Base-by-base conservation (phyloP, 352 stramenopile species). In the Phytophthora vignae region DNA sequence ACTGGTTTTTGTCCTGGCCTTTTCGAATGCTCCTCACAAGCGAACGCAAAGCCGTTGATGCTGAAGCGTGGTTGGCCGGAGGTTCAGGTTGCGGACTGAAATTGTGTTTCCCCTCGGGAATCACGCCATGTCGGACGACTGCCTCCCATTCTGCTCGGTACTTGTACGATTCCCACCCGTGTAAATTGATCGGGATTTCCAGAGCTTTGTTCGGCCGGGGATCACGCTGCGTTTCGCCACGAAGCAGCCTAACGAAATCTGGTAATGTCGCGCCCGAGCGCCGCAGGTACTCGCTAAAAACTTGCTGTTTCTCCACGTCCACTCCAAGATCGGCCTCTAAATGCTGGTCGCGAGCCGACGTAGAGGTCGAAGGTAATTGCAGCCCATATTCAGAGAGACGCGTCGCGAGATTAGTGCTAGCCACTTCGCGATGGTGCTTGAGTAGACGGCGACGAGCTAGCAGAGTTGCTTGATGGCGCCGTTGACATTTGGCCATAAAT, bases 241-340 rank as follows among this genome's bases (percentile, higher is more conserved):
- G 55, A 31, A 71, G 33, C 29, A 65, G 10, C 6, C 55, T 55
- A 52, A 71, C 64, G 21, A 65, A 65, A 4, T 71, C 17, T 5
- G 64, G 55, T 17, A 71, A 29, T 40, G 42, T 17, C 25, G 61
- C 65, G 1, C 55, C 19, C 14, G 46, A 31, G 33, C 55, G 53
- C 1, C 64, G 44, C 9, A 71, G n/a, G 48, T 64, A 71, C 25
- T 9, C 29, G 9, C 46, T 60, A 29, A 50, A 64, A 38, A 64
- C 55, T 29, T 27, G 31, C 14, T 64, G 46, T 33, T 71, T 71
- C 33, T 56, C 8, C 15, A 48, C 50, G 15, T 61, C 55, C 9
- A 71, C 40, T 19, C 15, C 40, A 8, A 14, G 33, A 1, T 14
- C 33, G 5, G 5, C 33, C n/a, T n/a, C n/a, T n/a, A n/a, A n/a